These are phyloP conservation scores for Lactifluus piperatus DNA, from an alignment of 768 basidiomycete species.

Conservation along the genomic window DNA sequence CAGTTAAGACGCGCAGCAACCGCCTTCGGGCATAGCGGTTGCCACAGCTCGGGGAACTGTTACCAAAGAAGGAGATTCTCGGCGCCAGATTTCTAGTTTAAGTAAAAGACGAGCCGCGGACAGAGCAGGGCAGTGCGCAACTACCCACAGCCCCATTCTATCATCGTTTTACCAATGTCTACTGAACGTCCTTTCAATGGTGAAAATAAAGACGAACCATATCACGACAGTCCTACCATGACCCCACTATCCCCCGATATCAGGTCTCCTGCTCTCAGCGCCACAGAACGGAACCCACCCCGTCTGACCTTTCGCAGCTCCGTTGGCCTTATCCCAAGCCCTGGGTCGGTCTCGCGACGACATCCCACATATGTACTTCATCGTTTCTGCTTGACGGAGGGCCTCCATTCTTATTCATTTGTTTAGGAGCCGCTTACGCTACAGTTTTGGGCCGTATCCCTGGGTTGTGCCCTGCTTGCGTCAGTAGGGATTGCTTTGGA, in stretches of 20 bases:
- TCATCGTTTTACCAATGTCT: too few relatives aligned
- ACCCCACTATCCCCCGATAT: not conserved
- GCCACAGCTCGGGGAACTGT: too few relatives aligned
- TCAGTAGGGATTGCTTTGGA: conserved; percentile 10
- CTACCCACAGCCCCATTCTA: too few relatives aligned
- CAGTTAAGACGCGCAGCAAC: too few relatives aligned
- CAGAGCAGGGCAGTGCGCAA: too few relatives aligned
- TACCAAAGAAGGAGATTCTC: too few relatives aligned
- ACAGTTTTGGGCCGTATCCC: conserved; percentile 5
- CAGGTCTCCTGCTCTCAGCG: not conserved
- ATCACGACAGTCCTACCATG: not conserved
- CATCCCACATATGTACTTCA: conserved; percentile 9
- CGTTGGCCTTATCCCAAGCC: conserved; percentile 6
- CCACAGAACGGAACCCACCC: not conserved
- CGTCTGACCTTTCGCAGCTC: conserved; percentile 1
- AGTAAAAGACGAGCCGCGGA: too few relatives aligned
- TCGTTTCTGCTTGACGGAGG: not conserved
- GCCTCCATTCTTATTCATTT: not conserved
- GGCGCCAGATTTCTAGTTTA: too few relatives aligned
- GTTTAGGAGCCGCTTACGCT: conserved; percentile 4
- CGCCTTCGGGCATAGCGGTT: too few relatives aligned
- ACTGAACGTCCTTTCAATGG: not conserved
- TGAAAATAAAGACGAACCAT: not conserved
- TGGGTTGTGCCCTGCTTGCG: not conserved
- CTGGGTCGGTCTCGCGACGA: conserved; percentile 4